Evolutionary conservation across 306 rosid genomes (phyloP), one percentile per base, ranked within the genome.

Genomic region (Senna siamea): DNA sequence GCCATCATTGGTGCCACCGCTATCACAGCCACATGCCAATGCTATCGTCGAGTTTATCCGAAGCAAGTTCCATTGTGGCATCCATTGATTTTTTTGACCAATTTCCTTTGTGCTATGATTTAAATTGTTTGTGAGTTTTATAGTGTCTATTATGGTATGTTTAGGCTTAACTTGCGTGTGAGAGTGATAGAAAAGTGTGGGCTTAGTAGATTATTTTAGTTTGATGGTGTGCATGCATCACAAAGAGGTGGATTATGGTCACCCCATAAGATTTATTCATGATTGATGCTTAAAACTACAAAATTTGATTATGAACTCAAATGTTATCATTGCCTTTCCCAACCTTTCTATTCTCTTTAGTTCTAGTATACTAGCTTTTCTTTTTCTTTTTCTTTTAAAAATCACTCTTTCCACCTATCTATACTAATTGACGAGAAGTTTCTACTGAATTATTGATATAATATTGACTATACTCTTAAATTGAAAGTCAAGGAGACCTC

Each of bases 161-260:
- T n/a, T n/a, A n/a, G 58, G 53, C 61, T 70, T 72, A 69, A 34
- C 41, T 79, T 79, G 81, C 82, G 72, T 67, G 79, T 55, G 72
- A 72, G 82, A 46, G 54, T 66, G 57, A 66, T 41, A 26, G 37
- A 79, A 19, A 57, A 79, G 69, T 72, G 60, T 19, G 60, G 51
- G 81, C 48, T 70, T 66, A 66, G 34, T 63, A 72, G 83, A 75
- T 76, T 85, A 84, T 87, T 78, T 66, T 82, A 80, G 96, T 90
- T 90, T 87, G 95, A 95, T 89, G 92, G 73, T 83, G 73, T 79
- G 87, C 87, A 65, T 79, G 87, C 87, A 86, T 83, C 78, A 77
- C 85, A 76, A 82, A 84, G 88, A 59, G 83, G 84, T 80, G 83
- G 80, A 79, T 80, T 82, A 85, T 79, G 86, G 81, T 89, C 89